These are phyloP conservation scores for Graphium sp. DNA, from an alignment of 2,329 filamentous ascomycete genomes.

Conservation along the genomic window DNA sequence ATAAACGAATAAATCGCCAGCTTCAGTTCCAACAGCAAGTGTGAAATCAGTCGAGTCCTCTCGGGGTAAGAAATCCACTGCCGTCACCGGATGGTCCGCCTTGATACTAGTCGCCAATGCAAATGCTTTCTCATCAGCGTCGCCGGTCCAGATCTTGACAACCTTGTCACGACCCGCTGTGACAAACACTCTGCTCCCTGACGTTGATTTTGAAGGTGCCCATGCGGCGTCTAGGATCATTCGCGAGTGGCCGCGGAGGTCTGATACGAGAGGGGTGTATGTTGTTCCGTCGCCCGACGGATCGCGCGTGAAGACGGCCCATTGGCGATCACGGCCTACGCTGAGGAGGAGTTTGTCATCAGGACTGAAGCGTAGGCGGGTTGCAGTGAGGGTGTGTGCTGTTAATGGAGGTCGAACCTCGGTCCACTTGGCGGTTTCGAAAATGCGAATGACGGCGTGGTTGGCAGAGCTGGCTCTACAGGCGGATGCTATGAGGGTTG, in stretches of 20 bases:
- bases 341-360: constrained; percentile 66
- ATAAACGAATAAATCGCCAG: constrained; percentile 20
- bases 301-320: constrained; percentile 58
- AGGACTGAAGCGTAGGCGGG: constrained; percentile 60
- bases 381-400: constrained; percentile 78
- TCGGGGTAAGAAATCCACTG: constrained; percentile 45
- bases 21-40: constrained; percentile 41
- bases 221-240: constrained; percentile 89
- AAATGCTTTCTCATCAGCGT: constrained; percentile 22
- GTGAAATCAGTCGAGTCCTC: constrained; percentile 9
- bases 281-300: constrained; percentile 11
- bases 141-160: constrained; percentile 51
- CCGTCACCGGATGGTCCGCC: constrained; percentile 46
- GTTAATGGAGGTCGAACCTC: constrained; percentile 69
- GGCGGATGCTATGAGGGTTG: constrained; percentile 67
- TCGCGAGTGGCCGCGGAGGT: constrained; percentile 72
- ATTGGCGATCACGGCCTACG: constrained; percentile 82
- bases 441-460: constrained; percentile 85
- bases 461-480: constrained; percentile 87
- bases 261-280: constrained; percentile 47
- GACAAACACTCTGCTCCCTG: constrained; percentile 42
- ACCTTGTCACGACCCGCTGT: constrained; percentile 84
- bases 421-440: constrained; percentile 75
- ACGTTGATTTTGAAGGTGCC: constrained; percentile 36
- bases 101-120: constrained; percentile 33